Conservation (phyloP, 169 alveolate genomes). For the Cryptosporidium bovis region DNA sequence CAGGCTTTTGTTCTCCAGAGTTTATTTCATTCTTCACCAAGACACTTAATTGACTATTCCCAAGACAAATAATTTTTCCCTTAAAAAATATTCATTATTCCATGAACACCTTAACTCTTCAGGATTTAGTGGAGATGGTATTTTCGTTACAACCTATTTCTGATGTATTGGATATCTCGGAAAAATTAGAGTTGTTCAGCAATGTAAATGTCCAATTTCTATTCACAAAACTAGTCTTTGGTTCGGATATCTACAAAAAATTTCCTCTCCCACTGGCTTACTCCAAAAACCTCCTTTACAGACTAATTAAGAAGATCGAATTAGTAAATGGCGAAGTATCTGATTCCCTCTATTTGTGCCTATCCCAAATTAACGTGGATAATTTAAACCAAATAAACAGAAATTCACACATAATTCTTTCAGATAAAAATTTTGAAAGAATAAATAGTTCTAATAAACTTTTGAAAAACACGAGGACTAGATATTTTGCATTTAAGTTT, state of each 20-base stretch:
- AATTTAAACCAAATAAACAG: neutral
- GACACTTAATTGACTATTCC: constrained; percentile 76
- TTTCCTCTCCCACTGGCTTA: constrained; percentile 38
- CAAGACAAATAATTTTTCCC: neutral
- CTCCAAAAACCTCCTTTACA: neutral
- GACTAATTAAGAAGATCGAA: constrained; percentile 20
- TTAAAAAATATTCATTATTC: constrained; percentile 5
- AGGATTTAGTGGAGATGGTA: neutral
- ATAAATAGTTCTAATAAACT: neutral
- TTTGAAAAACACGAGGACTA: neutral
- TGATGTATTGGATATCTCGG: constrained; percentile 10
- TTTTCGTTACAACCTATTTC: constrained; percentile 15
- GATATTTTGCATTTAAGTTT: constrained; percentile 20
- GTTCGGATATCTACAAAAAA: constrained; percentile 9
- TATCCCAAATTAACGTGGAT: neutral
- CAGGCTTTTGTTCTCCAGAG: constrained; percentile 85
- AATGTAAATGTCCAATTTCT: neutral
- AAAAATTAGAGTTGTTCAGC: constrained; percentile 1
- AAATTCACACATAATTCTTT: constrained; percentile 11
- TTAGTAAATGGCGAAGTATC: constrained; percentile 3
- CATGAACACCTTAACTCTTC: neutral
- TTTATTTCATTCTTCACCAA: constrained; percentile 81
- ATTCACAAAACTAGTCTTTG: constrained; percentile 14
- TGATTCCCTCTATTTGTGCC: constrained; percentile 8
- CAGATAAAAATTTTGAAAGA: constrained; percentile 1